A percentile compares a stretch with the other conserved stretches of the same genome.
These are phyloP conservation scores for Akanthomyces lecanii DNA, from an alignment of 2,329 filamentous ascomycete genomes.

Conservation along the genomic window DNA sequence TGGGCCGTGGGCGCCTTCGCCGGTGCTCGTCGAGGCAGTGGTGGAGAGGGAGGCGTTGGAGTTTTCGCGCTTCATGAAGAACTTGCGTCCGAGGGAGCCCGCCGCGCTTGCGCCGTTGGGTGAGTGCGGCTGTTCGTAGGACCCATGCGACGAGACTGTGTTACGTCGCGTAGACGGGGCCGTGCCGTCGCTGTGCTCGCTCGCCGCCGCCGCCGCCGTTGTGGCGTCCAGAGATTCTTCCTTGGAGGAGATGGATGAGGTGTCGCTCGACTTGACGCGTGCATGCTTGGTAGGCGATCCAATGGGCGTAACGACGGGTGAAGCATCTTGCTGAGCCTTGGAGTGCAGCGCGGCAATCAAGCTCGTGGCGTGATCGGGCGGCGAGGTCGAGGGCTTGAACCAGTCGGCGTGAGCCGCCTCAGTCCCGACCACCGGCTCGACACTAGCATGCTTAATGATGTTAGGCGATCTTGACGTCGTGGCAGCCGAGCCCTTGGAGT, in stretches of 20 bases:
- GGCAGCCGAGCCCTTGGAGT: slow-evolving; percentile 39
- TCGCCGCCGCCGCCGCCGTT: slow-evolving; percentile 22
- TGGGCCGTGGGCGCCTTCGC: slow-evolving; percentile 22
- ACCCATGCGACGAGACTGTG: slow-evolving; percentile 36
- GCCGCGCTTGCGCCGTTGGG: slow-evolving; percentile 31
- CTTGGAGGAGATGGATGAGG: slow-evolving; percentile 48
- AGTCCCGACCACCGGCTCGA: slow-evolving; percentile 60
- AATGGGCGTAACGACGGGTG: slow-evolving; percentile 40
- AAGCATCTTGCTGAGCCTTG: slow-evolving; percentile 51
- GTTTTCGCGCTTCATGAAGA: slow-evolving; percentile 39
- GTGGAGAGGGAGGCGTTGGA: slow-evolving; percentile 33
- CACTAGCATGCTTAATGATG: slow-evolving; percentile 43
- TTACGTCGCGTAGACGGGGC: slow-evolving; percentile 31
- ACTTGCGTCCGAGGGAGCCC: slow-evolving; percentile 34
- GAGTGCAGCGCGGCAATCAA: slow-evolving; percentile 66
- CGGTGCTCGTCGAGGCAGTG: slow-evolving; percentile 23
- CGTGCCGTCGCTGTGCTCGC: slow-evolving; percentile 27
- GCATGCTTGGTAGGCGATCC: slow-evolving; percentile 33
- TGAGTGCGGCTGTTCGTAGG: slow-evolving; percentile 25
- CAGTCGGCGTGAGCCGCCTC: slow-evolving; percentile 64
- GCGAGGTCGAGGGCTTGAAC: slow-evolving; percentile 52
- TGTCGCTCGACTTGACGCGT: slow-evolving; percentile 39
- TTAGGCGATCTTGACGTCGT: slow-evolving; percentile 33
- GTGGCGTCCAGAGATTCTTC: slow-evolving; percentile 38
- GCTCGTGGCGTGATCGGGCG: slow-evolving; percentile 56